Base-by-base conservation (phyloP, 1,284 basidiomycete genomes). In the Dichomitus squalens region DNA sequence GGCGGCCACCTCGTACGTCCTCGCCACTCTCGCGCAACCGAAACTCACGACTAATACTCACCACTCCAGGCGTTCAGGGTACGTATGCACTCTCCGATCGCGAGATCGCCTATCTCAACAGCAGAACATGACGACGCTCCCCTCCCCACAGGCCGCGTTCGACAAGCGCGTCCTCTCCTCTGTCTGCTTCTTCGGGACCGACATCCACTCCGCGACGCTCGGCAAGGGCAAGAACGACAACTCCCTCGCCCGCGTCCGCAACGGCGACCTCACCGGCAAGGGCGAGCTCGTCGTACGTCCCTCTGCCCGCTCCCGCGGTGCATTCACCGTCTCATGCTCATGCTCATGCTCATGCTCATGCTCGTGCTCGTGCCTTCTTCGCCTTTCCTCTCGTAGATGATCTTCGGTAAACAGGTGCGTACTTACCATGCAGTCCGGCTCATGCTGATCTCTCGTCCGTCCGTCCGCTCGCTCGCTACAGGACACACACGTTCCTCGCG, bases 101-200 rank as follows among this genome's bases (percentile, higher is more conserved):
- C n/a, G n/a, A n/a, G n/a, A n/a, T n/a, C n/a, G n/a, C 64, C 54
- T 3, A 38, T 40, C 12, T 21, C 8, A 21, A n/a, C n/a, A 9
- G 12, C 34, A 33, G 33, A 39, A n/a, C 11, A 18, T 39, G 16
- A 16, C n/a, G 7, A 29, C 46, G 31, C 7, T 7, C 4, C 7
- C 7, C 16, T 52, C 18, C 43, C 27, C 20, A 8, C 55, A 92
- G 90, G 91, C 90, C 54, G 90, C 93, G 0, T 95, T 96, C 69
- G 90, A 97, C 70, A 76, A 81, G 6, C 86, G 95, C 36, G 83
- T 96, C n/a, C 79, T 93, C 6, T 79, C 93, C 0, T 82, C 91
- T 0, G 90, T 96, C 52, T 96, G 95, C 75, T 97, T 93, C 79
- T 97, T 97, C 71, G 93, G 91, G 7, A 97, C 95, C 4, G 94